A percentile compares a stretch with the other conserved stretches of the same genome.
Conservation (phyloP, 331 rosid species). For the Telfairia occidentalis region DNA sequence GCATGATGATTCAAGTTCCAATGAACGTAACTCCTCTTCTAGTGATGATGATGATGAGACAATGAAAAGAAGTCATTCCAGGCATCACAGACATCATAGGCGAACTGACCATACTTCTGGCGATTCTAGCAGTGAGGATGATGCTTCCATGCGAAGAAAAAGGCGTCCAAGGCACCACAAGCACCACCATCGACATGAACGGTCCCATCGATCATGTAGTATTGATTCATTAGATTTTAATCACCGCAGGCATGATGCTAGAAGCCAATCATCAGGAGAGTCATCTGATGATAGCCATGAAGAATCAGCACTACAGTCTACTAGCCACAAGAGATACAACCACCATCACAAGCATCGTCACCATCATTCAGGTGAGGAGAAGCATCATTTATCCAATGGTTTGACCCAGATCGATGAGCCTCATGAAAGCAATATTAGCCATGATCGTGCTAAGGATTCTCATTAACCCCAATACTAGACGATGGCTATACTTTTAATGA, state of each 20-base stretch:
- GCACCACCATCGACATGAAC: conserved; percentile 26
- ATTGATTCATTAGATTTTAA: conserved; percentile 41
- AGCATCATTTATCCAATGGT: conserved; percentile 18
- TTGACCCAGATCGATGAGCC: not conserved
- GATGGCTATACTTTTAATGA: not conserved
- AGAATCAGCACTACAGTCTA: conserved; percentile 22
- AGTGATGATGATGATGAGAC: conserved; percentile 28
- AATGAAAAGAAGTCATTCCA: conserved; percentile 32
- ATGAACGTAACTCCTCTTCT: conserved; percentile 34
- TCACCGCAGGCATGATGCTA: conserved; percentile 2
- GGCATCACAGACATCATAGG: conserved; percentile 31
- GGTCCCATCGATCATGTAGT: conserved; percentile 26
- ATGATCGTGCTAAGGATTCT: not conserved
- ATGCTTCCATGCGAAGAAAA: conserved; percentile 19
- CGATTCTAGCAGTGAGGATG: conserved; percentile 26
- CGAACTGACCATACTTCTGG: conserved; percentile 16
- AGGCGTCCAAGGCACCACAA: conserved; percentile 34
- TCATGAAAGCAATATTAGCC: not conserved
- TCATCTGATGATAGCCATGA: conserved; percentile 43
- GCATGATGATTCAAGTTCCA: conserved; percentile 35
- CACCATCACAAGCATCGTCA: conserved; percentile 28
- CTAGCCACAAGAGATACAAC: conserved; percentile 24
- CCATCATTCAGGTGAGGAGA: conserved; percentile 25
- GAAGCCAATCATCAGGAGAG: conserved; percentile 36
- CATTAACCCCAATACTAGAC: not conserved